Base-by-base conservation (phyloP, 2,329 filamentous ascomycete genomes). In the Colletotrichum simmondsii region DNA sequence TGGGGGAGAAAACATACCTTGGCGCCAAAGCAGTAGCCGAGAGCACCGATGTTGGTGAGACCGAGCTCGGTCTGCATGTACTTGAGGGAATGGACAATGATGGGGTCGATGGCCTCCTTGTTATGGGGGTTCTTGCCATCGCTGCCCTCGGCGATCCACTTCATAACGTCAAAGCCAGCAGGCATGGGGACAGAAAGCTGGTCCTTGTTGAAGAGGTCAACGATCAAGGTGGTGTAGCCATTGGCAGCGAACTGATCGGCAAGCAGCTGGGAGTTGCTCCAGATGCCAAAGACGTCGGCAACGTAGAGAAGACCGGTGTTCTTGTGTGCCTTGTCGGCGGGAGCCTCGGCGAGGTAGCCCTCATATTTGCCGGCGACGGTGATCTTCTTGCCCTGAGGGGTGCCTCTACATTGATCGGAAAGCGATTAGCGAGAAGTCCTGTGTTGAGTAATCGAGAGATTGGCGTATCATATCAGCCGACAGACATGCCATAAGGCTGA, bases 1-100 rank as follows among this genome's bases (percentile, higher is more conserved):
- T 19, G 14, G 26, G 16, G 30, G 16, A 19, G 28, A 49, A 10
- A 11, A 74, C 83, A 73, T 75, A 90, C 89, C 86, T 93, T 94
- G 68, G 88, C 93, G 49, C 93, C 93, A 76, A 95, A 94, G 83
- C 93, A 95, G 82, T 95, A 95, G 0, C 93, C 93, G 0, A 91
- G 89, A 16, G 86, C 88, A 2, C 89, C 93, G 46, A 95, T 82
- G 75, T 87, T 89, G 79, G 88, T 90, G 58, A 88, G 81, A 1
- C 88, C 87, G 67, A 86, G 83, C 64, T 90, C 85, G 65, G 86
- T 85, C 72, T 88, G 87, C 65, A 95, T 79, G 68, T 89, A 86
- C 79, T 90, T 88, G 78, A 93, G 80, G 42, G 77, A 79, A 42
- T 79, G 77, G 28, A 79, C 75, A 35, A 82, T 75, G 22, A 84